These are phyloP conservation scores for Calycina marina DNA, from an alignment of 2,329 filamentous ascomycete species.

Conservation along the genomic window DNA sequence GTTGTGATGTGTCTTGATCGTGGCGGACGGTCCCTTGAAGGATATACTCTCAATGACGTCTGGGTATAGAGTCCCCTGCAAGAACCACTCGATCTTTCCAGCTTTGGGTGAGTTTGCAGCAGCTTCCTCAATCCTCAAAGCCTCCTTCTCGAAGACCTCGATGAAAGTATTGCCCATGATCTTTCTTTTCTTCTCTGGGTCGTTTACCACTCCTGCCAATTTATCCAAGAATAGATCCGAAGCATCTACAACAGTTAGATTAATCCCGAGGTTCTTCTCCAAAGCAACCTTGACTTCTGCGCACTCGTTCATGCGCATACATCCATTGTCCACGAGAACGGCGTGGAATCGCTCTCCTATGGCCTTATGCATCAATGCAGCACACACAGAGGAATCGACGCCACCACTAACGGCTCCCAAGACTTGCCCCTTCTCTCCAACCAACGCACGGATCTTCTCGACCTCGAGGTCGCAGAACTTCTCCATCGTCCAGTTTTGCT, in stretches of 20 bases:
- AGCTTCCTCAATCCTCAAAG: constrained; percentile 55
- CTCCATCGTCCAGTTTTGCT: constrained; percentile 71
- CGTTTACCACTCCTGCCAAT: constrained; percentile 57
- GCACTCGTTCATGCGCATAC: constrained; percentile 73
- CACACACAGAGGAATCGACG: constrained; percentile 80
- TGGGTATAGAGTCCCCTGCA: constrained; percentile 66
- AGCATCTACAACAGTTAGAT: constrained; percentile 76
- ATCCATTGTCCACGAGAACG: constrained; percentile 63
- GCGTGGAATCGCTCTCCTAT: constrained; percentile 73
- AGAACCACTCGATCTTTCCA: constrained; percentile 71
- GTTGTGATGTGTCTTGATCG: constrained; percentile 58
- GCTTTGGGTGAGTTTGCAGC: constrained; percentile 30
- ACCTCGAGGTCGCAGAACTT: constrained; percentile 76
- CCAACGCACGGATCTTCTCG: constrained; percentile 60
- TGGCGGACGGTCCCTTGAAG: constrained; percentile 53
- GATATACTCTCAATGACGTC: constrained; percentile 40
- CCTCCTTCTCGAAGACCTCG: constrained; percentile 71
- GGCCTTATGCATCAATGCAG: constrained; percentile 70
- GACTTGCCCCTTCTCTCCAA: constrained; percentile 71
- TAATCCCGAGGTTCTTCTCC: constrained; percentile 68
- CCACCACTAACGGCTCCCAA: constrained; percentile 67
- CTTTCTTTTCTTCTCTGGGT: constrained; percentile 80
- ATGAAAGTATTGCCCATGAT: constrained; percentile 67
- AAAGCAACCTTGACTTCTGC: constrained; percentile 69
- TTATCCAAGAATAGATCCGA: constrained; percentile 61